These are phyloP conservation scores for Quercus tomentella DNA, from an alignment of 331 rosid species.

Conservation along the genomic window DNA sequence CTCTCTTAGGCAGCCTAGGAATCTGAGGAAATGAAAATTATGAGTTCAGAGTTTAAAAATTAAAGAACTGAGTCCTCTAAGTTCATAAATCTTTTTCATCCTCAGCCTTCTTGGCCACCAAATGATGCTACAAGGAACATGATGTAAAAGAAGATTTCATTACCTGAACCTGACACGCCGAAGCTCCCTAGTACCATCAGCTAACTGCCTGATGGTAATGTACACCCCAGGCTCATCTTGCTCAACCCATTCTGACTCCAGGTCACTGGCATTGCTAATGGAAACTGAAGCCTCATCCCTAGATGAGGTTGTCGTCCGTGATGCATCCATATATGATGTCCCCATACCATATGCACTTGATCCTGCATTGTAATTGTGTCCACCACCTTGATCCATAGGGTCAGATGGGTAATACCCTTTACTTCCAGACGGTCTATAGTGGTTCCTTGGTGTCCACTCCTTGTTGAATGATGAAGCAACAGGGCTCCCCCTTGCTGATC, in stretches of 20 bases:
- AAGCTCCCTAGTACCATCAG: slow-evolving; percentile 81
- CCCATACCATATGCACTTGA: slow-evolving; percentile 29
- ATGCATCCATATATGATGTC: slow-evolving; percentile 53
- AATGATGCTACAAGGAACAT: neutral
- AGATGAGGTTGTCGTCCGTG: slow-evolving; percentile 73
- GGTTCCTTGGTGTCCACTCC: slow-evolving; percentile 50
- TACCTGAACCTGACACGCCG: slow-evolving; percentile 98
- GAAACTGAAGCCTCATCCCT: slow-evolving; percentile 69
- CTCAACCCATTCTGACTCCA: slow-evolving; percentile 82
- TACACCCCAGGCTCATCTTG: slow-evolving; percentile 90
- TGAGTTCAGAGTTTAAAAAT: neutral
- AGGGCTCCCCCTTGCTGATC: slow-evolving; percentile 56
- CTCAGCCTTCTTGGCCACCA: neutral
- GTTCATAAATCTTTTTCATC: neutral
- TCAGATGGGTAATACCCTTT: slow-evolving; percentile 53
- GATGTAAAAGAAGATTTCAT: neutral
- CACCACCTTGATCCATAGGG: slow-evolving; percentile 36
- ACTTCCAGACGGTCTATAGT: slow-evolving; percentile 44
- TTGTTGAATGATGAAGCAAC: slow-evolving; percentile 31
- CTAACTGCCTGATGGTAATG: slow-evolving; percentile 68
- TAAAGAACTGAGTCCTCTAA: neutral
- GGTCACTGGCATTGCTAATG: slow-evolving; percentile 67
- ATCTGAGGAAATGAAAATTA: neutral
- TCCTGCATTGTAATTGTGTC: slow-evolving; percentile 44
- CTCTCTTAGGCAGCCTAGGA: neutral